Evolutionary conservation across 1,139 yeast species (phyloP).

Genomic region (Suhomyces guaymorum): DNA sequence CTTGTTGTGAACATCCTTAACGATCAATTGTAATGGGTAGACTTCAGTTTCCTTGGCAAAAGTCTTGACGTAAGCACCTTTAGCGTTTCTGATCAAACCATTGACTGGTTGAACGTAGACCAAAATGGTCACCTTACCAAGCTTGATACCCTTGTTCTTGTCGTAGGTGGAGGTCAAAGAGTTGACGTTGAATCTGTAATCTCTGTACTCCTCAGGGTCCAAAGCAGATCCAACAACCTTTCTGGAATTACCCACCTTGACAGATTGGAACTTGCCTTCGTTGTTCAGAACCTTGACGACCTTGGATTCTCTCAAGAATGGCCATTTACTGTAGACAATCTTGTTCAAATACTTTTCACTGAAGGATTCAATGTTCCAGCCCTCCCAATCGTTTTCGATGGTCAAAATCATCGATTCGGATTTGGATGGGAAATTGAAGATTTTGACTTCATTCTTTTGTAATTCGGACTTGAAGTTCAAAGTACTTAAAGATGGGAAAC

Average conservation of each 20-base stretch:
- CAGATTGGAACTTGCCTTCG: conserved; percentile 46
- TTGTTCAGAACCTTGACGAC: conserved; percentile 66
- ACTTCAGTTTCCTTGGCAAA: conserved; percentile 53
- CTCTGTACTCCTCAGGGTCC: conserved; percentile 39
- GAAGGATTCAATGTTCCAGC: conserved; percentile 53
- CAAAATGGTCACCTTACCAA: conserved; percentile 56
- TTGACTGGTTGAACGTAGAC: conserved; percentile 73
- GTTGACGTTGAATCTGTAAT: conserved; percentile 36
- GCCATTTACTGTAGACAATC: conserved; percentile 81
- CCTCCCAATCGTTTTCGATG: conserved; percentile 53
- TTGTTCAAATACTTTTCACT: conserved; percentile 61
- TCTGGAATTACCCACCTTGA: conserved; percentile 31
- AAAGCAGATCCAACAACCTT: conserved; percentile 44
- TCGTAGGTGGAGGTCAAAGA: conserved; percentile 39
- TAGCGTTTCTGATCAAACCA: conserved; percentile 68
- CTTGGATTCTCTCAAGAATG: conserved; percentile 80
- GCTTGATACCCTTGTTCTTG: conserved; percentile 57
- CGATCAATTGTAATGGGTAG: conserved; percentile 77
- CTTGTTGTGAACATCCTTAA: conserved; percentile 69
- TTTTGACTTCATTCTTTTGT: conserved; percentile 63
- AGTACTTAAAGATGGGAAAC: conserved; percentile 82
- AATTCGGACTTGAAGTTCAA: conserved; percentile 56
- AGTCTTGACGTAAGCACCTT: conserved; percentile 79
- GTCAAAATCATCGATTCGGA: conserved; percentile 78
- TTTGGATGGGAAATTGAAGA: conserved; percentile 83